Evolutionary conservation across 257 asterid genomes (phyloP).

Genomic region (Cordia subcordata): DNA sequence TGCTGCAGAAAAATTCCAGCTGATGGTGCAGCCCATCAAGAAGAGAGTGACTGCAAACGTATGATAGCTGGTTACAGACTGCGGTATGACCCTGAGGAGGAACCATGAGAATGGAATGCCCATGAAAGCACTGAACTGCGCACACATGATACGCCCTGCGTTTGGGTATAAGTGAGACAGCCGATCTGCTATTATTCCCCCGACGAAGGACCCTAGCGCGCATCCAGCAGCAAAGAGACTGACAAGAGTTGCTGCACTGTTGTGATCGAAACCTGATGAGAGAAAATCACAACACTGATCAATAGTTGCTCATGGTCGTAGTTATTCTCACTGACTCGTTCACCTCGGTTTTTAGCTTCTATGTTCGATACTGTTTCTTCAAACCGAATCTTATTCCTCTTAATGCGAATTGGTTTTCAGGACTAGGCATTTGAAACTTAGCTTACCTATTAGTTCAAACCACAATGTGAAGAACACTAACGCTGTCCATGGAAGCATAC

Average conservation of each 20-base stretch:
- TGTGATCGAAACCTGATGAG: slow-evolving; percentile 83
- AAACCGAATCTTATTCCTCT: too few relatives aligned
- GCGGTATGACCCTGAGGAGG: slow-evolving; percentile 72
- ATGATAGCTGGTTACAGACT: slow-evolving; percentile 49
- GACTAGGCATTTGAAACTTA: too few relatives aligned
- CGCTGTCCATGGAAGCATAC: slow-evolving; percentile 94
- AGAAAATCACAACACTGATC: neutral
- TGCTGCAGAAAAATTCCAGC: slow-evolving; percentile 88
- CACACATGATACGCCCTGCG: slow-evolving; percentile 84
- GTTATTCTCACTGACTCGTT: too few relatives aligned
- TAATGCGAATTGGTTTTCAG: too few relatives aligned
- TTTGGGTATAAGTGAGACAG: slow-evolving; percentile 64
- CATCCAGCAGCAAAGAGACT: slow-evolving; percentile 90
- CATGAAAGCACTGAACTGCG: slow-evolving; percentile 84
- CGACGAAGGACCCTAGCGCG: slow-evolving; percentile 80
- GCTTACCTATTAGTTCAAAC: slow-evolving; percentile 86
- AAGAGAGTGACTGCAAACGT: slow-evolving; percentile 70
- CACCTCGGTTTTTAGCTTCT: too few relatives aligned
- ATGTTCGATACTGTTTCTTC: too few relatives aligned
- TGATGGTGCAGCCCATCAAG: slow-evolving; percentile 80
- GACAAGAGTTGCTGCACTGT: slow-evolving; percentile 70
- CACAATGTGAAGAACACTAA: slow-evolving; percentile 86
- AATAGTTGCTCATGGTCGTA: too few relatives aligned
- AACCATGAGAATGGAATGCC: slow-evolving; percentile 88
- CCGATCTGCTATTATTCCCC: slow-evolving; percentile 84